Evolutionary conservation across 2,329 filamentous ascomycete species (phyloP).

Genomic region (Alternaria solani): DNA sequence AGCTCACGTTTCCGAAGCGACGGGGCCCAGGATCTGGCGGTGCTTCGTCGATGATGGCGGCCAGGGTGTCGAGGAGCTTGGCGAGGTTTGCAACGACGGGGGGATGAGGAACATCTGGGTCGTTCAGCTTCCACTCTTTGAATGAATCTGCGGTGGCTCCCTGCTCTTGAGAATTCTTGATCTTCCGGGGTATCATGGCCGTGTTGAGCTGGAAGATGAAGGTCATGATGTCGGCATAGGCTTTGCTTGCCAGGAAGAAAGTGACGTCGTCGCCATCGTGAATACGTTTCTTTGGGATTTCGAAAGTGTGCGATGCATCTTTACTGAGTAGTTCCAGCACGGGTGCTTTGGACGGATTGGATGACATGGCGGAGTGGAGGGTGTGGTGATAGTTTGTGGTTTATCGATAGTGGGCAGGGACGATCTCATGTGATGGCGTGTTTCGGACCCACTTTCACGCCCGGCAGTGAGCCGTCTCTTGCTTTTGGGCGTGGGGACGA

Average conservation of each 20-base stretch:
- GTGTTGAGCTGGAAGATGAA: slow-evolving; percentile 92
- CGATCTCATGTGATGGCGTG: slow-evolving; percentile 31
- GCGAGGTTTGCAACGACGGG: slow-evolving; percentile 71
- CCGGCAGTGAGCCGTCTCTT: slow-evolving; percentile 1
- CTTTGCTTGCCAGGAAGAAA: slow-evolving; percentile 79
- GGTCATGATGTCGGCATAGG: slow-evolving; percentile 84
- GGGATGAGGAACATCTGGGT: slow-evolving; percentile 57
- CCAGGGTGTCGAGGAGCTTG: slow-evolving; percentile 70
- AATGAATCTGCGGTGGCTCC: slow-evolving; percentile 47
- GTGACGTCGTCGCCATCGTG: slow-evolving; percentile 83
- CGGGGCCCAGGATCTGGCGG: slow-evolving; percentile 87
- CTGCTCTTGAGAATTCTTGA: slow-evolving; percentile 41
- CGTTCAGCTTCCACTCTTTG: slow-evolving; percentile 62
- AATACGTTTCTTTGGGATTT: slow-evolving; percentile 78
- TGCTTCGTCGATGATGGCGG: slow-evolving; percentile 74
- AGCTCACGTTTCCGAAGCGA: slow-evolving; percentile 91
- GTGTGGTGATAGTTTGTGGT: slow-evolving; percentile 2
- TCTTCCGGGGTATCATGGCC: slow-evolving; percentile 77
- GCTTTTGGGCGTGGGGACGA: slow-evolving; percentile 4
- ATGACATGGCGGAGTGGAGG: slow-evolving; percentile 33
- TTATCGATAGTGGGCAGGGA: slow-evolving; percentile 3
- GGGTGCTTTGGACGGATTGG: slow-evolving; percentile 24
- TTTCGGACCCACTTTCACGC: slow-evolving; percentile 16
- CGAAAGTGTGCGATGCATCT: slow-evolving; percentile 59
- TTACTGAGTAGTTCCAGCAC: slow-evolving; percentile 35